Percentiles rank a stretch among this genome's conserved stretches.
Conservation (phyloP, 345 rosid species). For the Physaria fendleri region DNA sequence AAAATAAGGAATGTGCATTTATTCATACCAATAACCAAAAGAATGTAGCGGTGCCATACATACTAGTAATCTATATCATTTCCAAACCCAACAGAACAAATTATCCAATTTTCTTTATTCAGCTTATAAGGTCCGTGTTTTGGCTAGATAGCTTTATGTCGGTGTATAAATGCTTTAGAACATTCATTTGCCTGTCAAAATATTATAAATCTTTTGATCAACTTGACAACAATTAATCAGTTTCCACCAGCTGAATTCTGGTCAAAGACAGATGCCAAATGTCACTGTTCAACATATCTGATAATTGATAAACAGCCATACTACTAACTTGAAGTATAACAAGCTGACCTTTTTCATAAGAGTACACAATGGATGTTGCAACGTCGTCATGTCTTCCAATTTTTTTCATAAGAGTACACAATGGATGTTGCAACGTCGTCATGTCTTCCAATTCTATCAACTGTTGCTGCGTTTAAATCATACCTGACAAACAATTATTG, state of each 20-base stretch:
- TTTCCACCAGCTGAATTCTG: background rate
- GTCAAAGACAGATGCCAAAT: background rate
- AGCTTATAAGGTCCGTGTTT: background rate
- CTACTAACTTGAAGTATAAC: background rate
- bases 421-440: slow-evolving; percentile 62
- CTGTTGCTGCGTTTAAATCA: slow-evolving; percentile 50
- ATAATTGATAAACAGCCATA: background rate
- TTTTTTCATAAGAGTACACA: slow-evolving; percentile 43
- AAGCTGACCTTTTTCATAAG: slow-evolving; percentile 55
- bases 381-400: slow-evolving; percentile 69
- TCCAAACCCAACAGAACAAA: background rate
- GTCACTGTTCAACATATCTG: background rate
- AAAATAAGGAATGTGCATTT: background rate
- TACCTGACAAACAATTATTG: slow-evolving; percentile 37
- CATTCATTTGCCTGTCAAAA: background rate
- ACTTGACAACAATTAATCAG: background rate
- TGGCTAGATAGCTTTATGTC: background rate
- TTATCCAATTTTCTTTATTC: background rate
- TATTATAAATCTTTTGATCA: background rate
- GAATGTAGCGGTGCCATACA: background rate
- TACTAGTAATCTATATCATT: background rate
- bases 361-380: slow-evolving; percentile 57
- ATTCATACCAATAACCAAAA: background rate
- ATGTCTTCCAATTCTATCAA: slow-evolving; percentile 53
- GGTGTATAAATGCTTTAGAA: background rate